Conservation (phyloP, 441 rosid genomes). For the Adansonia grandidieri region DNA sequence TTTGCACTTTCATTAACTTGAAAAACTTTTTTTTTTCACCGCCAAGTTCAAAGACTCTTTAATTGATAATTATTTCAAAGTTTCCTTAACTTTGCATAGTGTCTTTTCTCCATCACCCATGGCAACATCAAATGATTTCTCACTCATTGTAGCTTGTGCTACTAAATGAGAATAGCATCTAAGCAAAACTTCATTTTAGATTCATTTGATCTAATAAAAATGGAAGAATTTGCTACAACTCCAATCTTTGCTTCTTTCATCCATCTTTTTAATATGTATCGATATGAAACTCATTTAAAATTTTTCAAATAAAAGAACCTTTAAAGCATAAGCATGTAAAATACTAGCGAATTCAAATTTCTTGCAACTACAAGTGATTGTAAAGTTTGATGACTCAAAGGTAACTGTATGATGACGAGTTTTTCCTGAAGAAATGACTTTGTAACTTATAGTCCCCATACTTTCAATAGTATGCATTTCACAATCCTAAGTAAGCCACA, state of each 20-base stretch:
- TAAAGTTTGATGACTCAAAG: not conserved
- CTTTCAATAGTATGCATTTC: not conserved
- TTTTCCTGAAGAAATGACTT: not conserved
- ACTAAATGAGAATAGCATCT: not conserved
- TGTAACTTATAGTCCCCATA: not conserved
- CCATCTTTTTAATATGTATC: not conserved
- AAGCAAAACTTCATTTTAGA: not conserved
- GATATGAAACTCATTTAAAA: not conserved
- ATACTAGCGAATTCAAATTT: not conserved
- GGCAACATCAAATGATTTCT: not conserved
- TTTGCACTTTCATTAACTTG: not conserved
- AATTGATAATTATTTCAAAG: not conserved
- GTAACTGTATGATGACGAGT: no score
- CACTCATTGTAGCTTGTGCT: not conserved
- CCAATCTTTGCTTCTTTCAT: not conserved
- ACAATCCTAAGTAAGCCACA: not conserved
- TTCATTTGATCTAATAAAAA: not conserved
- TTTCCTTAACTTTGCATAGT: not conserved
- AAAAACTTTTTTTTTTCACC: not conserved
- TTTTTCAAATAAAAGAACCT: not conserved
- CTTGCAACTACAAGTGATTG: not conserved
- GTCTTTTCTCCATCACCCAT: not conserved
- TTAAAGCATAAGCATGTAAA: not conserved
- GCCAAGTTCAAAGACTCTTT: not conserved
- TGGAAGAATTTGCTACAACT: not conserved